A percentile compares a stretch with the other conserved stretches of the same genome.
phyloP scores from a whole-genome alignment of 257 asterid species.

The Cordia subcordata region DNA sequence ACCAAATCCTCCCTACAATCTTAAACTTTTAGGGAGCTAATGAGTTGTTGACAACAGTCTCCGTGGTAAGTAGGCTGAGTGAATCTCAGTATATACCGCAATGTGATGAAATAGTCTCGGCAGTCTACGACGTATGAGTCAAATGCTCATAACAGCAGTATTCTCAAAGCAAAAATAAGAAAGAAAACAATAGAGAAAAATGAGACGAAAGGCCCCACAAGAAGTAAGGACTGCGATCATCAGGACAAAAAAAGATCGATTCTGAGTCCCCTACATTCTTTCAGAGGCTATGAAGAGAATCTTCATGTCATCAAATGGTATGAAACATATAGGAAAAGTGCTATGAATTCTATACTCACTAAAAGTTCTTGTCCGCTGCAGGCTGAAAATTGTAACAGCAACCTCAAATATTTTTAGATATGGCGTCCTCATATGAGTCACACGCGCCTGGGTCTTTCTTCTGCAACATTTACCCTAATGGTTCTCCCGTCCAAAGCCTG shows the following conservation, averaged over 20 bases:
- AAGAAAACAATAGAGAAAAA: not conserved
- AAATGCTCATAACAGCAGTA: too few species aligned
- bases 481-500: constrained; percentile 76
- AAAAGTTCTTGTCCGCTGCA: constrained; percentile 1
- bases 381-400: not conserved
- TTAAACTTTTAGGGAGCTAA: too few species aligned
- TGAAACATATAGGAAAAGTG: not conserved
- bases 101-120: too few species aligned
- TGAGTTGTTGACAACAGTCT: too few species aligned
- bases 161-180: too few species aligned
- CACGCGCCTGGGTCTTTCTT: constrained; percentile 55
- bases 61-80: too few species aligned
- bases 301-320: not conserved
- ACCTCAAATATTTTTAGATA: not conserved
- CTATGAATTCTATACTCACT: not conserved
- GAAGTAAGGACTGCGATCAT: too few species aligned
- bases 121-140: too few species aligned
- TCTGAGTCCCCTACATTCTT: not conserved
- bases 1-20: too few species aligned
- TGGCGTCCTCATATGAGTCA: constrained; percentile 8
- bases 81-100: too few species aligned
- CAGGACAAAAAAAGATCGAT: too few species aligned
- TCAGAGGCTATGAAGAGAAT: too few species aligned
- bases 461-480: constrained; percentile 70
- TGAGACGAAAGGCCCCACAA: not conserved